Evolutionary conservation across 305 asterid species (phyloP).

Genomic region (Plantago coronopus): DNA sequence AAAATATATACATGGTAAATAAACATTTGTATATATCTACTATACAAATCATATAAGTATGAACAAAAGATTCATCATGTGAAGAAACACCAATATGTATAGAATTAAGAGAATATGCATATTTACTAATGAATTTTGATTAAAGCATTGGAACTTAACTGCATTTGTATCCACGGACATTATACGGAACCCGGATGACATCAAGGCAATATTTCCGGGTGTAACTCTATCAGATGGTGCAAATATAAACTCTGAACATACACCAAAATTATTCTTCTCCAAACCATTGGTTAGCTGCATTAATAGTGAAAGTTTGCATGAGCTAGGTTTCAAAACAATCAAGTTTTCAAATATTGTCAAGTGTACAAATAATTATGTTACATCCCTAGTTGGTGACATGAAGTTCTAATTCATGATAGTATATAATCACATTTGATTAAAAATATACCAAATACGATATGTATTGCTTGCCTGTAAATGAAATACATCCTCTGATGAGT

Average conservation of each 20-base stretch:
- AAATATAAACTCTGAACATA: slow-evolving; percentile 43
- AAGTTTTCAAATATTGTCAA: neutral
- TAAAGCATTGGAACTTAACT: slow-evolving; percentile 24
- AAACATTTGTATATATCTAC: neutral
- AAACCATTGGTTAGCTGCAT: slow-evolving; percentile 42
- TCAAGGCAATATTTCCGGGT: slow-evolving; percentile 24
- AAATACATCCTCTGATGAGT: slow-evolving; percentile 28
- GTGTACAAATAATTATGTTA: neutral
- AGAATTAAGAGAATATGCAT: no score
- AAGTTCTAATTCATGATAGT: no score
- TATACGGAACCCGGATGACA: slow-evolving; percentile 47
- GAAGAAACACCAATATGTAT: neutral
- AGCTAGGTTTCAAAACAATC: neutral
- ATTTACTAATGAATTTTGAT: no score
- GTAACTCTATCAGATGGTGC: slow-evolving; percentile 30
- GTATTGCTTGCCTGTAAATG: slow-evolving; percentile 35
- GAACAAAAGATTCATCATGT: neutral
- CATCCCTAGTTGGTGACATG: neutral
- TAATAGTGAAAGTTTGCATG: slow-evolving; percentile 8
- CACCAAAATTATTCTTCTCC: slow-evolving; percentile 34
- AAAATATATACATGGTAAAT: neutral
- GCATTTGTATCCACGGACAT: slow-evolving; percentile 29
- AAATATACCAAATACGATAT: neutral
- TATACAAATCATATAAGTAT: neutral
- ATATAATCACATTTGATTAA: no score